Base-by-base conservation (phyloP, 495 filamentous ascomycete species). In the Aspergillus ostianus region DNA sequence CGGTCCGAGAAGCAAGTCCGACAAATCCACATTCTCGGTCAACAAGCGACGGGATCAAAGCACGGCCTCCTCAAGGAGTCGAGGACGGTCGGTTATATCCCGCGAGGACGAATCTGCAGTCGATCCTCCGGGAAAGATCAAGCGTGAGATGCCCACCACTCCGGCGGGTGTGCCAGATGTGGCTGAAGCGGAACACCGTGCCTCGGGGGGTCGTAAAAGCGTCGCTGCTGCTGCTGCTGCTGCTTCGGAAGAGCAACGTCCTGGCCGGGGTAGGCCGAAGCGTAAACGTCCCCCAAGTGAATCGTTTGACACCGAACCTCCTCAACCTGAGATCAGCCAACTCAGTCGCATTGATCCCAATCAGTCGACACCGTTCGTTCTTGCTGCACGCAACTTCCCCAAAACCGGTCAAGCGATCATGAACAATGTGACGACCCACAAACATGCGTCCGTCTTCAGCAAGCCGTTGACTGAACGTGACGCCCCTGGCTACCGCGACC, bases 391-490 rank as follows among this genome's bases (percentile, higher is more conserved):
- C 27, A 87, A 88, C 26, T 95, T 97, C 72, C 82, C 88, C 56
- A 84, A 89, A 50, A 91, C 91, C 12, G 86, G 85, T 9, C 81
- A 84, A 18, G 87, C 90, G 0, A 85, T 95, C 55, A 85, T 98
- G 74, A 90, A 94, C 62, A 88, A 92, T 68, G 91, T 98, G 56
- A 79, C 84, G 9, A 85, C 83, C 47, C 92, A 98, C 74, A 91
- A 92, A 50, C 86, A 92, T 58, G 94, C 91, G 6, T 93, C 90
- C 30, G 88, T 92, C 63, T 98, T 98, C 68, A 85, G 86, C 20
- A 85, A 85, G 53, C 90, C 93, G 2, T 83, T 98, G 32, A 89
- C 88, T 30, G 91, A 95, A 52, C 85, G 84, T 44, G 86, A 93
- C 64, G 94, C 93, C 0, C 90, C 91, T 2, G 92, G 92, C 4